Conservation (phyloP, 305 asterid genomes). For the Euphrasia arctica region DNA sequence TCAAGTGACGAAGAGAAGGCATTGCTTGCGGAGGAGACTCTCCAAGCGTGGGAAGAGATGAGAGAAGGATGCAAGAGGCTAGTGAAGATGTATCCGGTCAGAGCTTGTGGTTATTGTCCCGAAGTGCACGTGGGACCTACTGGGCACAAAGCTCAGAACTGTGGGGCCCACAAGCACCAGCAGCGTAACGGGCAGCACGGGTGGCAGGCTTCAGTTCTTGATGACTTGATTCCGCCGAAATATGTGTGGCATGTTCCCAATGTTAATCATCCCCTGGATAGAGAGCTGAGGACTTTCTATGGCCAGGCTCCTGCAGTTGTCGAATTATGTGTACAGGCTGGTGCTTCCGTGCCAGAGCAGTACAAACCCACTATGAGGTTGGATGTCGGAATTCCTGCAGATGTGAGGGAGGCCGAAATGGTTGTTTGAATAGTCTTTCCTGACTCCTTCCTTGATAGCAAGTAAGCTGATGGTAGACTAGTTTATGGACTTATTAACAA, state of each 20-base stretch:
- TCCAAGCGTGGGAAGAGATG: slow-evolving; percentile 85
- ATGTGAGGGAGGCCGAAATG: slow-evolving; percentile 90
- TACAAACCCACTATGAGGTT: slow-evolving; percentile 90
- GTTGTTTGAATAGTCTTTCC: slow-evolving; percentile 48
- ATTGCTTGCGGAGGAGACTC: slow-evolving; percentile 75
- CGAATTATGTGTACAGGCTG: slow-evolving; percentile 80
- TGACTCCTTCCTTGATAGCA: neutral
- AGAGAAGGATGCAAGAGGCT: slow-evolving; percentile 70
- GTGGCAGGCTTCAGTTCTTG: slow-evolving; percentile 84
- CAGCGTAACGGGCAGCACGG: slow-evolving; percentile 98
- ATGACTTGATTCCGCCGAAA: slow-evolving; percentile 83
- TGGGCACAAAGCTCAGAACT: slow-evolving; percentile 94
- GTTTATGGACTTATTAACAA: slow-evolving; percentile 11
- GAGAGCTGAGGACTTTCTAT: slow-evolving; percentile 78
- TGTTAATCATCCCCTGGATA: slow-evolving; percentile 40
- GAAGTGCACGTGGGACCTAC: slow-evolving; percentile 85
- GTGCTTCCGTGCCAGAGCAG: slow-evolving; percentile 80
- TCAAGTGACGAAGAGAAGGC: slow-evolving; percentile 49
- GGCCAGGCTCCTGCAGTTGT: slow-evolving; percentile 96
- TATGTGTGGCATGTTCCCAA: slow-evolving; percentile 92
- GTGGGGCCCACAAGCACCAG: slow-evolving; percentile 97
- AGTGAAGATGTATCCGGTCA: slow-evolving; percentile 83
- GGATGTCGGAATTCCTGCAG: slow-evolving; percentile 81
- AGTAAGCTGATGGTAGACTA: slow-evolving; percentile 13
- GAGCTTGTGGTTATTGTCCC: slow-evolving; percentile 96